Evolutionary conservation across 202 grass and related monocot species (phyloP), one percentile per base, ranked within the genome.

Genomic region (Panicum hallii): DNA sequence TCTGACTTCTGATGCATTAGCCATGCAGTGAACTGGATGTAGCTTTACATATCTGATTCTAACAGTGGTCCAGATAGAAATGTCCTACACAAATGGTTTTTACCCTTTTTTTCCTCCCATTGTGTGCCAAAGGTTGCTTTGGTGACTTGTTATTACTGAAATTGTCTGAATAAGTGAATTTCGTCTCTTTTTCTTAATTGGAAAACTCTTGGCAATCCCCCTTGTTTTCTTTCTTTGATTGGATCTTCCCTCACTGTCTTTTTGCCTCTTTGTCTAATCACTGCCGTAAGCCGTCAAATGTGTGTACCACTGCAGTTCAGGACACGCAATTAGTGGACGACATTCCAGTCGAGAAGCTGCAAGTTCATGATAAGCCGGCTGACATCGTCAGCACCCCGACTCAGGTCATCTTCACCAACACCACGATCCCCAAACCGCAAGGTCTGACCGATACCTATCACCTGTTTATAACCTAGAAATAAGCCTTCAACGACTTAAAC

Each of bases 371-470:
- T 88, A 92, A 93, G 22, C 92, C 90, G 0, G 95, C 93, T 52
- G 90, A 94, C 67, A 97, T 97, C 77, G 79, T 97, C 70, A 94
- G 95, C 90, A 94, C 92, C 47, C 92, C 92, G 53, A 97, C 87
- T 79, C 26, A 93, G 84, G 75, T 91, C 58, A 93, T 97, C 81
- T 90, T 93, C 85, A 97, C 90, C 47, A 88, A 97, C 82, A 91
- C 92, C 49, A 52, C 52, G 54, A 97, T 97, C 34, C 86, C 95
- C 48, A 97, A 94, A 75, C 90, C 95, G 48, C 88, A 94, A 94
- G 95, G 94, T 97, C 55, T 54, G 77, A 54, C 60, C 54, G 75
- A 64, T 83, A 53, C 17, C 58, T 56, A 19, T 74, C 44, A 22
- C 30, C 63, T 79, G 17, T 50, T 55, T 44, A 2, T 34, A 34